These are phyloP conservation scores for Pyricularia grisea DNA, from an alignment of 2,329 filamentous ascomycete species.

Conservation along the genomic window DNA sequence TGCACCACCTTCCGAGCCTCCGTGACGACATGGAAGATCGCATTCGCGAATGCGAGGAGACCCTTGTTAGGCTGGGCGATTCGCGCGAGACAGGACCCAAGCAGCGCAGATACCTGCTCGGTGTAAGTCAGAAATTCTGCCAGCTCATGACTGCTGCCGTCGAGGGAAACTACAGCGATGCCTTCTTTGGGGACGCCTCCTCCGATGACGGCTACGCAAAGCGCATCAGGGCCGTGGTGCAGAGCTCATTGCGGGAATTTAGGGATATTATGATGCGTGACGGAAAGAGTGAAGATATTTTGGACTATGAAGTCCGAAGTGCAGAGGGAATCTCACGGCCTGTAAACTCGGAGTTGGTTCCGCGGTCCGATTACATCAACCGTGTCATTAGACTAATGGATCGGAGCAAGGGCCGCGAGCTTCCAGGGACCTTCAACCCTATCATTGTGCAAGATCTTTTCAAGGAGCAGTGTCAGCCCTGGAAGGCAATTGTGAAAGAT, in stretches of 20 bases:
- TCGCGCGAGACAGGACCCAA: constrained; percentile 5
- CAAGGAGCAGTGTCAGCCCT: constrained; percentile 20
- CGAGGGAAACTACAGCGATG: constrained; percentile 18
- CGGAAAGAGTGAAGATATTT: constrained; percentile 30
- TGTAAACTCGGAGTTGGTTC: background rate
- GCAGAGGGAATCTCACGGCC: background rate
- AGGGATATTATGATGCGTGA: constrained; percentile 26
- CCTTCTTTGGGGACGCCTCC: constrained; percentile 11
- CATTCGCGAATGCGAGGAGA: constrained; percentile 21
- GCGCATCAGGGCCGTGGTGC: constrained; percentile 44
- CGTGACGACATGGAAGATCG: constrained; percentile 30
- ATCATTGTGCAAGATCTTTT: constrained; percentile 23
- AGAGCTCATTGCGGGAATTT: constrained; percentile 39
- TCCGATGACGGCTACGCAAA: constrained; percentile 23
- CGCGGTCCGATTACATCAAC: constrained; percentile 9
- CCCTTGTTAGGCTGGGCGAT: constrained; percentile 28
- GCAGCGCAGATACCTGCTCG: constrained; percentile 20
- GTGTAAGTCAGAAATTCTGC: constrained; percentile 16
- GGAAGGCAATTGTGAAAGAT: constrained; percentile 13
- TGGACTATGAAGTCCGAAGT: constrained; percentile 8
- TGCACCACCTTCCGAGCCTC: constrained; percentile 33
- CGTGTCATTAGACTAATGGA: constrained; percentile 17
- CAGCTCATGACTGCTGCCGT: constrained; percentile 15
- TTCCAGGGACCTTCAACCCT: constrained; percentile 25
- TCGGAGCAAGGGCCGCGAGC: constrained; percentile 21